Base-by-base conservation (phyloP, 192 early-diverging fungal genomes). In the Entomortierella beljakovae region DNA sequence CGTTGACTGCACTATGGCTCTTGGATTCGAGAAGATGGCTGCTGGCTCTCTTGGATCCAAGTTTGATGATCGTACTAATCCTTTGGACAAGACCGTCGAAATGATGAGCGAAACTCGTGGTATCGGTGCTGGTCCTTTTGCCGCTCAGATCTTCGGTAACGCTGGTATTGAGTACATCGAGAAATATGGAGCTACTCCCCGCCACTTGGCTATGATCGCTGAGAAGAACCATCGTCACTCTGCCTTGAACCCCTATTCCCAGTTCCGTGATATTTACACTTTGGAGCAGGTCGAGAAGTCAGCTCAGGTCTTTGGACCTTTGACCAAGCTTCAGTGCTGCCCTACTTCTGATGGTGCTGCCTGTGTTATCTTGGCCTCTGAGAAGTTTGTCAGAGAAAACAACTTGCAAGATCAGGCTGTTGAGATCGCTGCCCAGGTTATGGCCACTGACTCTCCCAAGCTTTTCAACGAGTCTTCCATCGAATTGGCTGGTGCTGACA, bases 21-120 rank as follows among this genome's bases (percentile, higher is more conserved):
- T 93, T 23, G 92, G 91, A 9, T 93, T 93, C 61, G 92, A 93
- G 59, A 91, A 88, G 63, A 92, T 93, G 88, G 81, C 80, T 57
- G 68, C 75, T 37, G 83, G 77, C 46, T 89, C 88, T 31, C 56
- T 93, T 9, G 60, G 71, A 18, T 72, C 85, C 8, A 73, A 61
- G 22, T 92, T 85, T 55, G 40, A 70, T 43, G 90, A 93, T 59
- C 83, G 90, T 13, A 88, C 88, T 56, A 89, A 88, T 53, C 92
- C 92, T 25, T 49, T 92, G 83, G 90, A 92, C 73, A 86, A 88
- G 64, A 84, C 84, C 9, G 63, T 85, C 18, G 62, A 70, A 6
- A 71, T 86, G 42, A 91, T 92, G 86, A 69, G 79, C 31, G 84
- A 86, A 56, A 82, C 84, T n/a, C 83, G 85, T 46, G 90, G 87